phyloP scores from a whole-genome alignment of 2,329 filamentous ascomycete genomes.

The Colletotrichum theobromicola region DNA sequence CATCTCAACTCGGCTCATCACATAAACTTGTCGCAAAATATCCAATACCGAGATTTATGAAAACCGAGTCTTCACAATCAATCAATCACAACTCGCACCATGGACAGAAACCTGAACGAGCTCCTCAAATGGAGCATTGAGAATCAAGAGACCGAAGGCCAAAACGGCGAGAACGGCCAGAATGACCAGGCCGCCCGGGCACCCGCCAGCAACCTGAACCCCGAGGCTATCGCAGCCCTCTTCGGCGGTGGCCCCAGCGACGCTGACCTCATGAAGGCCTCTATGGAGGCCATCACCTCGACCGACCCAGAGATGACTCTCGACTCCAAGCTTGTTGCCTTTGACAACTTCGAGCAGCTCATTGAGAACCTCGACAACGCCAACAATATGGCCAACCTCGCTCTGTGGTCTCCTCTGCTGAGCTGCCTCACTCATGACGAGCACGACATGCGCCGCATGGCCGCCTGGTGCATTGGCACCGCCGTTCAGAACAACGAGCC shows the following conservation, averaged over 20 bases:
- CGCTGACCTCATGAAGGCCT: constrained; percentile 87
- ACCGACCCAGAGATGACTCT: constrained; percentile 66
- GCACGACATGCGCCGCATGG: constrained; percentile 77
- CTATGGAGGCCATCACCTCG: constrained; percentile 78
- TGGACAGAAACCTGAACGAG: constrained; percentile 68
- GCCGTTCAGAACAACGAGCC: constrained; percentile 95
- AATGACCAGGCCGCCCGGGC: constrained; percentile 33
- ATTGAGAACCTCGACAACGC: constrained; percentile 95
- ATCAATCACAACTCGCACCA: constrained; percentile 17
- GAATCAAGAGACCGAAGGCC: constrained; percentile 36
- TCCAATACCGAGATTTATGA: neutral
- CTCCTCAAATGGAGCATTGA: constrained; percentile 80
- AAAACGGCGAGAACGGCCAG: constrained; percentile 27
- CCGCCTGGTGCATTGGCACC: constrained; percentile 93
- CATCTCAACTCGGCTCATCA: neutral
- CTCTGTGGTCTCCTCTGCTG: constrained; percentile 83
- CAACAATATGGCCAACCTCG: constrained; percentile 84
- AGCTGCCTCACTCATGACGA: constrained; percentile 71
- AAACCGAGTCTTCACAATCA: neutral
- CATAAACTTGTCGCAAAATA: neutral
- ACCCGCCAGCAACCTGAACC: constrained; percentile 57
- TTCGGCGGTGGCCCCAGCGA: constrained; percentile 88
- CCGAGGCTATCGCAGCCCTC: constrained; percentile 74
- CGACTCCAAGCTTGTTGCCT: constrained; percentile 80
- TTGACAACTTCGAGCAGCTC: constrained; percentile 94